Percentiles rank a stretch among this genome's conserved stretches.
phyloP scores from a whole-genome alignment of 2,329 filamentous ascomycete species.

The Taxawa tesnikishii region DNA sequence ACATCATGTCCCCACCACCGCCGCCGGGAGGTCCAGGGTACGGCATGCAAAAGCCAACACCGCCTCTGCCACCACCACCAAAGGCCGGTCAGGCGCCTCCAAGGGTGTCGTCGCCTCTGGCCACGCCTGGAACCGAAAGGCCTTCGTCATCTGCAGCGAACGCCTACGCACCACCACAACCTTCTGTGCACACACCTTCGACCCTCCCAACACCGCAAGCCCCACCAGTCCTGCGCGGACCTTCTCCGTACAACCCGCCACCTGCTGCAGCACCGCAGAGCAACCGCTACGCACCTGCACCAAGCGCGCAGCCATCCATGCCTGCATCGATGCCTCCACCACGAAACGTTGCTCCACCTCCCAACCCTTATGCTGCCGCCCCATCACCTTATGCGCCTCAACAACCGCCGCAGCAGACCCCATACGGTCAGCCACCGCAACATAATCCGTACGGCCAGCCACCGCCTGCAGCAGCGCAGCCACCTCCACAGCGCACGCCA shows the following conservation, averaged over 20 bases:
- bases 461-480: conserved; percentile 25
- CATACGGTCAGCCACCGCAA: conserved; percentile 11
- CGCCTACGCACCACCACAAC: conserved; percentile 51
- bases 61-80: conserved; percentile 71
- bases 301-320: conserved; percentile 40
- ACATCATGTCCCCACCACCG: conserved; percentile 39
- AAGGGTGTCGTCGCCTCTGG: conserved; percentile 59
- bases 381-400: conserved; percentile 7
- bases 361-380: conserved; percentile 28
- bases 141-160: conserved; percentile 44
- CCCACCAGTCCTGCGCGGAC: conserved; percentile 56
- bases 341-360: conserved; percentile 31
- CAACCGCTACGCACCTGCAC: conserved; percentile 61
- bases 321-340: conserved; percentile 22
- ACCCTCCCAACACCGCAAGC: conserved; percentile 34
- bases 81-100: conserved; percentile 60
- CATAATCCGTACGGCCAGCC: conserved; percentile 28
- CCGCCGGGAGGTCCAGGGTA: conserved; percentile 45
- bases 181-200: conserved; percentile 26
- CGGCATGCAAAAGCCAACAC: conserved; percentile 48
- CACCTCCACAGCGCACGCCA: conserved; percentile 23
- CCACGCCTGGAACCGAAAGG: conserved; percentile 37
- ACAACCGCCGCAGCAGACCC: conserved; percentile 2
- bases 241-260: conserved; percentile 78
- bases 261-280: conserved; percentile 54